Percentiles rank a stretch among this genome's conserved stretches.
phyloP scores from a whole-genome alignment of 768 basidiomycete genomes.

The Inosperma sp. region DNA sequence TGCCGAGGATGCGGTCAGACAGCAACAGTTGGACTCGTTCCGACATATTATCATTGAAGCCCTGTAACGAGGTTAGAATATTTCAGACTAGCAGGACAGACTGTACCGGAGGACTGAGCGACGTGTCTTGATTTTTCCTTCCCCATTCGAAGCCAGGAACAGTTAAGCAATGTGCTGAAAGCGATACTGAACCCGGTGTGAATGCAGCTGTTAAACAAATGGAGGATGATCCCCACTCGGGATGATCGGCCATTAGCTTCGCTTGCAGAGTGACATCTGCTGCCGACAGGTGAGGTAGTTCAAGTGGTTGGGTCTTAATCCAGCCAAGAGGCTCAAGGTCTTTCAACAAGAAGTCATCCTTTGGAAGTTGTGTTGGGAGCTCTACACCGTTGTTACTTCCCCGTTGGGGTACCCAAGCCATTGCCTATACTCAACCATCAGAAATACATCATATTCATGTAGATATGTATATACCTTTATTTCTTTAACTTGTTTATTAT shows the following conservation, averaged over 20 bases:
- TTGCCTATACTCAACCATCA: conserved; percentile 44
- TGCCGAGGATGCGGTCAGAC: conserved; percentile 93
- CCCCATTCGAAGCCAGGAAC: conserved; percentile 98
- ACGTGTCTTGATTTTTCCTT: conserved; percentile 84
- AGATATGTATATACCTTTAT: conserved; percentile 56
- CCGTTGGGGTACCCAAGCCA: conserved; percentile 97
- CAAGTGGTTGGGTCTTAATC: conserved; percentile 95
- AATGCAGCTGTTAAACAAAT: conserved; percentile 94
- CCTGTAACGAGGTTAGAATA: conserved; percentile 34
- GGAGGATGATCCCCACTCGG: conserved; percentile 90
- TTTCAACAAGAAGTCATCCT: conserved; percentile 91
- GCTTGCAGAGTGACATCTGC: conserved; percentile 92
- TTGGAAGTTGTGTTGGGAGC: conserved; percentile 82
- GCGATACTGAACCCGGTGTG: conserved; percentile 94
- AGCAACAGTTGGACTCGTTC: conserved; percentile 90
- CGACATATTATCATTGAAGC: conserved; percentile 99
- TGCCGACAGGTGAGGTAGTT: conserved; percentile 88
- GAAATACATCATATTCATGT: not conserved
- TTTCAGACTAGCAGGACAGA: not conserved
- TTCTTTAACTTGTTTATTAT: conserved; percentile 98
- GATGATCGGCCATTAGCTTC: conserved; percentile 94
- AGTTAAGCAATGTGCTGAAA: conserved; percentile 87
- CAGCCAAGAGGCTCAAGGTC: conserved; percentile 94
- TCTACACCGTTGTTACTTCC: conserved; percentile 95
- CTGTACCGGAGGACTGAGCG: conserved; percentile 68